Evolutionary conservation across 352 stramenopile genomes (phyloP), one percentile per base, ranked within the genome.

Genomic region (Globisporangium echinulatum): DNA sequence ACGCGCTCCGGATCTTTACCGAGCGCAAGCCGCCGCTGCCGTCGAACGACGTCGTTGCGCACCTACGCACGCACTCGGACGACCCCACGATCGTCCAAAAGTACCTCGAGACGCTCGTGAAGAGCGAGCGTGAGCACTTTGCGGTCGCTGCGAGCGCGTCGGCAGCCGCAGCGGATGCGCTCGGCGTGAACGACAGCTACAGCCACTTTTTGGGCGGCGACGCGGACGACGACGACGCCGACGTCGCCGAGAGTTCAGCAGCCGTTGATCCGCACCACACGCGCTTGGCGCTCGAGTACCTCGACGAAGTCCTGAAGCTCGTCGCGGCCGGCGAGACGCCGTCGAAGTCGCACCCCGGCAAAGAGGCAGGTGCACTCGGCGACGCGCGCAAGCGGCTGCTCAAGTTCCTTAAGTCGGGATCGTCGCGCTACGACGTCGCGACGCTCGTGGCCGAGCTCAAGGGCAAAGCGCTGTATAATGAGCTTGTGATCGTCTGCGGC

Each of bases 401-500:
- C 14, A 85, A 89, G 52, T 95, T 93, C 52, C 59, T 95, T 13
- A 92, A 91, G 66, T 74, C 83, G 0, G 69, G 75, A 33, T 81
- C 80, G 7, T 95, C 85, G 37, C 77, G 80, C 11, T 95, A 92
- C 58, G 85, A 95, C 42, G 85, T 87, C 13, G 63, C 57, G 37
- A 71, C 84, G 38, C 67, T 95, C 4, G 70, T 92, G 25, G 69
- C 79, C n/a, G 92, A 95, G 61, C 75, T 92, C 48, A 88, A 85
- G 44, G 71, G 73, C 37, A 85, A 82, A 43, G 68, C 75, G 19
- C 65, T 95, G 14, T 90, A 90, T 66, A 89, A 90, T 52, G 85
- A 95, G 58, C 87, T 95, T 47, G 75, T 95, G 14, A 90, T 95
- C 62, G 67, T 95, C 1, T 93, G 85, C 49, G 85, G 85, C 1